A percentile compares a stretch with the other conserved stretches of the same genome.
phyloP scores from a whole-genome alignment of 768 basidiomycete species.

The Termitomyces sp. region DNA sequence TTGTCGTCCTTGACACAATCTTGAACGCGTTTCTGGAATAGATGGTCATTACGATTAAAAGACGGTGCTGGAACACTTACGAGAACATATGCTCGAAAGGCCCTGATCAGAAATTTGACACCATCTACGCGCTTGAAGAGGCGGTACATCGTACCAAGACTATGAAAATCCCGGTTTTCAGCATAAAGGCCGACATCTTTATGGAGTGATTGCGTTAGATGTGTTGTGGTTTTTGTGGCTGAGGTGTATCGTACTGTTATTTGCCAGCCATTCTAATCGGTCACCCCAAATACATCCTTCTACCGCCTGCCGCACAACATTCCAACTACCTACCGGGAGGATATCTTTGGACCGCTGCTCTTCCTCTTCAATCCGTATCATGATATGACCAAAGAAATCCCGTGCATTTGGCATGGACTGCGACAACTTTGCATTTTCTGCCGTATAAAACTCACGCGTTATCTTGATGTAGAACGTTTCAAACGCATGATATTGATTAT shows the following conservation, averaged over 20 bases:
- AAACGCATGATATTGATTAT: conserved; percentile 56
- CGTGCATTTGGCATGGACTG: conserved; percentile 36
- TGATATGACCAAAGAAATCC: conserved; percentile 47
- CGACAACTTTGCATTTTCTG: conserved; percentile 39
- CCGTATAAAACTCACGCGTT: conserved; percentile 47
- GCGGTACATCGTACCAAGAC: conserved; percentile 49
- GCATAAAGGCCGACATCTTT: conserved; percentile 53
- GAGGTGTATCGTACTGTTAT: conserved; percentile 19
- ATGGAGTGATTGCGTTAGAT: background rate
- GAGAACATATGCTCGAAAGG: conserved; percentile 60
- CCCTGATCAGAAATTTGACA: conserved; percentile 45
- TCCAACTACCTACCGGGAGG: conserved; percentile 45
- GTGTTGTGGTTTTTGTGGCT: background rate
- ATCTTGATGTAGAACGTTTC: conserved; percentile 48
- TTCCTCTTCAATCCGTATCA: conserved; percentile 50
- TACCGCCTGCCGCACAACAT: conserved; percentile 44
- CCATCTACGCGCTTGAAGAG: conserved; percentile 57
- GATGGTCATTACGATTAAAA: background rate
- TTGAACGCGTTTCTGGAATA: conserved; percentile 46
- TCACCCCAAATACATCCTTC: conserved; percentile 45
- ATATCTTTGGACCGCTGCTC: conserved; percentile 44
- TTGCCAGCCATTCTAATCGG: conserved; percentile 33
- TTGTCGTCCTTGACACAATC: conserved; percentile 59
- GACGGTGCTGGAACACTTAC: conserved; percentile 26
- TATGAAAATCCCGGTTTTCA: conserved; percentile 35